Conservation (phyloP, 768 basidiomycete genomes). For the Tulasnella calospora region DNA sequence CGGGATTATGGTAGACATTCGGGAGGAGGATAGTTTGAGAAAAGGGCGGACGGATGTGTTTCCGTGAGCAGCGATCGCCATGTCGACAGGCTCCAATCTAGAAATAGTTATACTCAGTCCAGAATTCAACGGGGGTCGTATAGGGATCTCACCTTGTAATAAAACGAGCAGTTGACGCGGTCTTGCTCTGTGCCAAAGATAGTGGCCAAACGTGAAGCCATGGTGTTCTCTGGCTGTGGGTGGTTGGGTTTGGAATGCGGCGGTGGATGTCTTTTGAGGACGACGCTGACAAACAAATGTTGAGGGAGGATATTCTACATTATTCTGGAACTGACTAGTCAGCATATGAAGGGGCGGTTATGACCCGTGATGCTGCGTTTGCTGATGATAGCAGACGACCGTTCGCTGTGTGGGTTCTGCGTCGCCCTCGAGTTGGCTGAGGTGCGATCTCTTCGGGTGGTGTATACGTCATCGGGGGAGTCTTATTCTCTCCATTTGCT, state of each 20-base stretch:
- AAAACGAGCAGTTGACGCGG: conserved; percentile 98
- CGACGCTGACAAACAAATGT: conserved; percentile 4
- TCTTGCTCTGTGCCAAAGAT: conserved; percentile 95
- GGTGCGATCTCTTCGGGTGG: neutral
- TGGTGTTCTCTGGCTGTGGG: conserved; percentile 1
- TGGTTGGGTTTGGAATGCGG: neutral
- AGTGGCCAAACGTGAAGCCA: conserved; percentile 57
- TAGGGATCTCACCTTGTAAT: conserved; percentile 67
- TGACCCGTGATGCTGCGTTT: too few relatives aligned
- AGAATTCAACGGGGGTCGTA: neutral
- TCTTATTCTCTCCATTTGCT: neutral
- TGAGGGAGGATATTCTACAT: neutral
- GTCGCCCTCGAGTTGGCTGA: neutral
- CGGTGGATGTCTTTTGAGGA: neutral
- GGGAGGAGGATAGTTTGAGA: conserved; percentile 94
- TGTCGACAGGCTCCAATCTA: conserved; percentile 98
- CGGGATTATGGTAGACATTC: conserved; percentile 98
- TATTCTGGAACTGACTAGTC: neutral
- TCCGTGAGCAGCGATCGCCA: conserved; percentile 95
- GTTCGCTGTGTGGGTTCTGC: neutral
- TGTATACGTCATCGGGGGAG: conserved; percentile 11
- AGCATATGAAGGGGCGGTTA: neutral
- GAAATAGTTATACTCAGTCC: neutral
- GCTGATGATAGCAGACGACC: neutral
- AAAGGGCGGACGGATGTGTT: conserved; percentile 96